Evolutionary conservation across 176 grass and related monocot species (phyloP), one percentile per base, ranked within the genome.

Genomic region (Oryza glaberrima): DNA sequence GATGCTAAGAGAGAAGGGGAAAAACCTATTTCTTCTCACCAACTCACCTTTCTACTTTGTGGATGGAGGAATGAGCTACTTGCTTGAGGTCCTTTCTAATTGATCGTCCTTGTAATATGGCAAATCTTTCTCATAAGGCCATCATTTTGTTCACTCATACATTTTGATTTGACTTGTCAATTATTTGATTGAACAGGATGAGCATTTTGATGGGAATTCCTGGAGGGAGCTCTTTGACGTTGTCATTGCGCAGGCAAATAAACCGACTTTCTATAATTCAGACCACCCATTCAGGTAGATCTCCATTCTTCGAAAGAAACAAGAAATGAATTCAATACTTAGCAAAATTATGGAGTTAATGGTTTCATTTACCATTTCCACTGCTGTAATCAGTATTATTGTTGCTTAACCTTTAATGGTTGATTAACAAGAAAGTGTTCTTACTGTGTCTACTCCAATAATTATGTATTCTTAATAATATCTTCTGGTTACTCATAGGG

Each of bases 21-120:
- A 99, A 78, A 99, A 89, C 34, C 91, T 99, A 65, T 99, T 99
- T 83, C 90, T 99, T 83, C 84, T 99, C 26, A 99, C 96, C 14
- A 99, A 99, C 85, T 99, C 96, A 76, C 96, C 96, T 63, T 99
- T 94, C 81, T 96, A 88, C 83, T 99, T 99, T 76, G 96, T 99
- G 32, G 93, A 99, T 91, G 96, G 93, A 54, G 96, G 96, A 70
- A 99, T 99, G 96, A 82, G 77, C 70, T 99, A 88, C 76, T 92
- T 99, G 86, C 73, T 99, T 88, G 93, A 99, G 96, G 96, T 99
- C 76, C 10, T 84, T 87, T 90, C 69, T 25, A 48, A 20, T 28
- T 9, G 15, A n/a, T 61, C 7, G 2, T 22, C 56, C 1, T 8
- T 51, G 2, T 54, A 35, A 12, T 65, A 23, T 81, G 72, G 0